Evolutionary conservation across 441 rosid species (phyloP), one percentile per base, ranked within the genome.

Genomic region (Erysimum cheiri): DNA sequence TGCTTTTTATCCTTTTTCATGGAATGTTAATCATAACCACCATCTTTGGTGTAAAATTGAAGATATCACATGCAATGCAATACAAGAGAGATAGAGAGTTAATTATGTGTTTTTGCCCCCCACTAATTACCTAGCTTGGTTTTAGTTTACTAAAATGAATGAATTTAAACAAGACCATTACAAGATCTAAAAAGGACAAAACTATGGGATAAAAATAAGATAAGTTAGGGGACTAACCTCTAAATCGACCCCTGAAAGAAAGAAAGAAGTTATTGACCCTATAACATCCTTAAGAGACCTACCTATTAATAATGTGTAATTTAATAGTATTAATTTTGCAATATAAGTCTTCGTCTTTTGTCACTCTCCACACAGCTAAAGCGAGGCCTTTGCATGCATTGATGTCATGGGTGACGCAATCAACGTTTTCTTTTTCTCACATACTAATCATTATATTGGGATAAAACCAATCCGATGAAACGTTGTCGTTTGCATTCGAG

Each of bases 241-340:
- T 44, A 68, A 55, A 54, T 69, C 70, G 78, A 69, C 78, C 78
- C 70, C 70, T 74, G 70, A 55, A 67, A 60, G 32, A 26, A 57
- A 72, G 77, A 64, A 64, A 73, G 41, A 60, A 68, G 70, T 2
- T 26, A 61, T 35, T 62, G 78, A 74, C 78, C 78, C 78, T 74
- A 74, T 68, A 74, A 37, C 74, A 54, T 69, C 46, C 47, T 68
- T 62, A 69, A 69, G 78, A 62, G 78, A 74, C 74, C 78, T 69
- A 69, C 53, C 40, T 68, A 28, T 48, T n/a, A 26, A 60, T 36
- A 60, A 60, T 46, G 48, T n/a, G 15, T 35, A 2, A 19, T 33
- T 28, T 5, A 44, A 60, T 44, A 26, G 22, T 19, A 31, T 15
- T 8, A 6, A 8, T 57, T 24, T 52, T 54, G 46, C 13, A 41